Conservation (phyloP, 805 yeast species). For the Jamesozyma gamospora region DNA sequence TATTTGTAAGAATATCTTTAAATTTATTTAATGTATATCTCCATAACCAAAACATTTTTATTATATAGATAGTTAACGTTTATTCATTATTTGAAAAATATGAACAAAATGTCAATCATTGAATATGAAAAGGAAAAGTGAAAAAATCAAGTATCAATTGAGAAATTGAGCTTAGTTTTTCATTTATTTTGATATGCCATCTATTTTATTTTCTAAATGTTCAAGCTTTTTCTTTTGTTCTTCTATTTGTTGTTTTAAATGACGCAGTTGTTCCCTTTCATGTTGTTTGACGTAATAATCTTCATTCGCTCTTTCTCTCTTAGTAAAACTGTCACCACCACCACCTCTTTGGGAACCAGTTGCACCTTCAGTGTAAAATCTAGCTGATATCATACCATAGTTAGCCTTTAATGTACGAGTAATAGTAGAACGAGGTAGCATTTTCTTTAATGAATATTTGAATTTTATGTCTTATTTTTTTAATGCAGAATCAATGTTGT, state of each 20-base stretch:
- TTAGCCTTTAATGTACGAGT: conserved; percentile 19
- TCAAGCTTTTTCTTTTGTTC: conserved; percentile 59
- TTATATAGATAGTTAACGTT: too few species aligned
- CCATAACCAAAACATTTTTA: too few species aligned
- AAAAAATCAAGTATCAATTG: too few species aligned
- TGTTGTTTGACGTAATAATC: conserved; percentile 76
- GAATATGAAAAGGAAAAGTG: too few species aligned
- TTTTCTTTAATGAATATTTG: conserved; percentile 3
- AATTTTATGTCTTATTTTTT: too few species aligned
- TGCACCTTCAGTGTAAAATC: conserved; percentile 45
- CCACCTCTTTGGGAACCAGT: conserved; percentile 48
- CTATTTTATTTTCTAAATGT: conserved; percentile 38
- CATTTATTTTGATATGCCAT: conserved; percentile 14
- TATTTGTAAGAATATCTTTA: too few species aligned
- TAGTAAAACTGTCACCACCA: conserved; percentile 52
- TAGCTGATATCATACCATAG: conserved; percentile 4
- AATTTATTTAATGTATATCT: too few species aligned
- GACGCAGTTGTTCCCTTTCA: conserved; percentile 78
- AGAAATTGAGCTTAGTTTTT: background rate
- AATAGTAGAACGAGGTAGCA: conserved; percentile 23
- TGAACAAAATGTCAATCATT: too few species aligned
- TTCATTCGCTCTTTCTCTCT: conserved; percentile 91
- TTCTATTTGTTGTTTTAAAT: conserved; percentile 65
- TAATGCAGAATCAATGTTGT: too few species aligned
- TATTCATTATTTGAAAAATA: too few species aligned